Conservation (phyloP, 2,329 filamentous ascomycete genomes). For the Paecilomyces fulvus region DNA sequence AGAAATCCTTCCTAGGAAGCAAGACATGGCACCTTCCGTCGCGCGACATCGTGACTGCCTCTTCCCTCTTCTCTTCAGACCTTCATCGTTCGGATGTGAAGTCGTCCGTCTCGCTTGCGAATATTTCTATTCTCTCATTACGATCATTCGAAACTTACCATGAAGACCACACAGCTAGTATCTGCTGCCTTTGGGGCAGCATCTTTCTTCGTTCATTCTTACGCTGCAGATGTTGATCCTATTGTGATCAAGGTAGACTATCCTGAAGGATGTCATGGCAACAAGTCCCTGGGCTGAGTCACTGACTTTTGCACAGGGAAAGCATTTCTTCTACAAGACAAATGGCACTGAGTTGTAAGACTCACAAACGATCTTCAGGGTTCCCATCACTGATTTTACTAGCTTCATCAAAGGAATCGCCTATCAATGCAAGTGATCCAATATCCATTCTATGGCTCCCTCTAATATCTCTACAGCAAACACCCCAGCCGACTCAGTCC, state of each 20-base stretch:
- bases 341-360: slow-evolving; percentile 61
- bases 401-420: slow-evolving; percentile 83
- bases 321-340: slow-evolving; percentile 79
- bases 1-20: neutral
- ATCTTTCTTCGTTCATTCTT: neutral
- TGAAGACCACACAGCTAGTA: neutral
- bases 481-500: slow-evolving; percentile 42
- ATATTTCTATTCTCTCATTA: neutral
- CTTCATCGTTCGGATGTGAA: neutral
- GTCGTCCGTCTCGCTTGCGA: neutral
- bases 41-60: neutral
- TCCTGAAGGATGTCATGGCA: neutral
- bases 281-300: neutral
- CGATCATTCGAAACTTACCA: neutral
- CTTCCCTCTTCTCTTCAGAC: neutral
- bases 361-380: slow-evolving; percentile 41
- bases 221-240: slow-evolving; percentile 40
- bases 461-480: slow-evolving; percentile 44
- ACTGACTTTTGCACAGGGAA: slow-evolving; percentile 42
- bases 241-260: slow-evolving; percentile 54
- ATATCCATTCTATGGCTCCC: neutral
- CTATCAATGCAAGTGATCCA: slow-evolving; percentile 58
- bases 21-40: neutral
- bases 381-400: slow-evolving; percentile 22
- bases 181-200: neutral